Percentiles rank a stretch among this genome's conserved stretches.
Evolutionary conservation across 176 grass and related monocot species (phyloP).

Genomic region (Coix lacrymajobi): DNA sequence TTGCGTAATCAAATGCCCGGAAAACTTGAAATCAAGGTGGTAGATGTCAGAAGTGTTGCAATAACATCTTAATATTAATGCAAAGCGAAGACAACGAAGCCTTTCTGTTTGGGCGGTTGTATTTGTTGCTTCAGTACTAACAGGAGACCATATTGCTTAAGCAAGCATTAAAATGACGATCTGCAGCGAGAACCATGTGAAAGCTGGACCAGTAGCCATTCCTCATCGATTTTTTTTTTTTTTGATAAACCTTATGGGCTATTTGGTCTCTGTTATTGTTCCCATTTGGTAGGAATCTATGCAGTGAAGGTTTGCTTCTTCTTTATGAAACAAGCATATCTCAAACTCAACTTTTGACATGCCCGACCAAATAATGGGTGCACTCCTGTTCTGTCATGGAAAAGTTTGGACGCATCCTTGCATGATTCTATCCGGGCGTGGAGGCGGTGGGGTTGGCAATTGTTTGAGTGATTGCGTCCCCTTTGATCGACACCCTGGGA

Average conservation of each 20-base stretch:
- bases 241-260: not conserved
- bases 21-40: not conserved
- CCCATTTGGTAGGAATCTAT: not conserved
- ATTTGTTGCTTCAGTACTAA: not conserved
- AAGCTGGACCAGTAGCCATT: not conserved
- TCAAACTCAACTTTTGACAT: not conserved
- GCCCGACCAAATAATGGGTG: not conserved
- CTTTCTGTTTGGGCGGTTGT: not conserved
- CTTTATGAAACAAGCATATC: conserved; percentile 7
- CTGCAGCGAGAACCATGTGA: not conserved
- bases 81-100: not conserved
- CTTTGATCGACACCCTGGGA: not conserved
- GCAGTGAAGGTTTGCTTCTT: conserved; percentile 15
- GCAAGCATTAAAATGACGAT: not conserved
- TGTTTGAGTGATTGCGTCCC: not conserved
- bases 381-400: not conserved
- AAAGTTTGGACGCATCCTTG: not conserved
- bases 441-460: not conserved
- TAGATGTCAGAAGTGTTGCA: not conserved
- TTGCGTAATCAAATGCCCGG: not conserved
- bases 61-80: not conserved
- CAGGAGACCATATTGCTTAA: not conserved
- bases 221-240: not conserved
- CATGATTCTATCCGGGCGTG: not conserved
- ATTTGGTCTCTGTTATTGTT: not conserved